Conservation (phyloP, 495 filamentous ascomycete genomes). For the Aspergillus affinis region DNA sequence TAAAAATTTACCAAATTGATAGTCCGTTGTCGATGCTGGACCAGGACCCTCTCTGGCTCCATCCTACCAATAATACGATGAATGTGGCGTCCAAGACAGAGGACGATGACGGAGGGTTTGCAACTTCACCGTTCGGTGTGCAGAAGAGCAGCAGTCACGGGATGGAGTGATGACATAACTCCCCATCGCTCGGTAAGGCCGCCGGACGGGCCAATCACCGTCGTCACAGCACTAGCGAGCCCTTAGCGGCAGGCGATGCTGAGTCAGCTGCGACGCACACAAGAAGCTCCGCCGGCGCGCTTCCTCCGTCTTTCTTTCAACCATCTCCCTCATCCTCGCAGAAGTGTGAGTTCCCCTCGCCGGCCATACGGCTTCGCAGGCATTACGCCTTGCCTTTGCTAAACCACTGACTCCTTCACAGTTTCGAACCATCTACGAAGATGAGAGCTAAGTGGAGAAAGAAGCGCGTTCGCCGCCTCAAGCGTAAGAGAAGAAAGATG, state of each 20-base stretch:
- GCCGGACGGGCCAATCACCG: slow-evolving; percentile 20
- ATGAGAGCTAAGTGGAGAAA: slow-evolving; percentile 99
- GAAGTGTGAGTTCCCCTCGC: slow-evolving; percentile 45
- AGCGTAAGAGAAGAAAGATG: slow-evolving; percentile 99
- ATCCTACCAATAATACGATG: not conserved
- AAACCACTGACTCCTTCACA: slow-evolving; percentile 25
- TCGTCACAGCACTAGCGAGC: slow-evolving; percentile 26
- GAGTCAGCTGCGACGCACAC: slow-evolving; percentile 49
- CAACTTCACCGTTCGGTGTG: too few relatives aligned
- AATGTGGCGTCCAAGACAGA: not conserved
- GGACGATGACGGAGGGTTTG: not conserved
- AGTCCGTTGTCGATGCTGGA: too few relatives aligned
- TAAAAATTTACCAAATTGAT: too few relatives aligned
- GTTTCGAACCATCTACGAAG: slow-evolving; percentile 54
- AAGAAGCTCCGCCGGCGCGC: slow-evolving; percentile 38
- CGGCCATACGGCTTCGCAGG: slow-evolving; percentile 7
- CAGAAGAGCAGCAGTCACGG: not conserved
- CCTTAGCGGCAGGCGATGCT: slow-evolving; percentile 44
- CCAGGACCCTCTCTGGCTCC: too few relatives aligned
- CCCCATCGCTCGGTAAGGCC: slow-evolving; percentile 23
- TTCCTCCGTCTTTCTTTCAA: slow-evolving; percentile 46
- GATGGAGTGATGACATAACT: slow-evolving; percentile 9
- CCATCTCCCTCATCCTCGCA: slow-evolving; percentile 55
- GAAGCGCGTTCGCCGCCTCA: slow-evolving; percentile 96
- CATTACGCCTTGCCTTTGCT: slow-evolving; percentile 10